Conservation (phyloP, 2,329 filamentous ascomycete genomes). For the Bipolaris cookei region DNA sequence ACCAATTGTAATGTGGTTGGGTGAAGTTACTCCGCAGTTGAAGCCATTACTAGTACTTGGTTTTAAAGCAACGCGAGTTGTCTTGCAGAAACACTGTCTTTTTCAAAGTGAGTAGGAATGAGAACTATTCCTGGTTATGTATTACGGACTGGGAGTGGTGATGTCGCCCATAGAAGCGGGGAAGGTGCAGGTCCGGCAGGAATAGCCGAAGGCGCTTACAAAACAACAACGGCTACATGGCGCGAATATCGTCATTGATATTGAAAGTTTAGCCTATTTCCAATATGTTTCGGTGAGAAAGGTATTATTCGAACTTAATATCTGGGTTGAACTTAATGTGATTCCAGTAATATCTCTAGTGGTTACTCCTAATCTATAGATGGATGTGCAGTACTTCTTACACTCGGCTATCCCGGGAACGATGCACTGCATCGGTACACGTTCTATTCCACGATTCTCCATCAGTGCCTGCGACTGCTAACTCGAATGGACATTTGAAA, state of each 20-base stretch:
- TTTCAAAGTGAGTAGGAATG: too few species aligned
- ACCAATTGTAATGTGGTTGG: background rate
- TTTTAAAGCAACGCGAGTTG: background rate
- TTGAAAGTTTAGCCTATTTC: background rate
- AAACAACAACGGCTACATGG: background rate
- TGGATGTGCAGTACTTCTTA: too few species aligned
- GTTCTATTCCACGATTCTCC: too few species aligned
- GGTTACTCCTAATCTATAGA: too few species aligned
- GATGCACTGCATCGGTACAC: too few species aligned
- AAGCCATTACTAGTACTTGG: background rate
- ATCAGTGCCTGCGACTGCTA: too few species aligned
- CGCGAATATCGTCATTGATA: background rate
- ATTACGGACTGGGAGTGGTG: background rate
- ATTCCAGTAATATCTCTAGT: too few species aligned
- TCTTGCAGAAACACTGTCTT: too few species aligned
- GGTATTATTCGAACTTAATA: background rate
- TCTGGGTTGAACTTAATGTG: too few species aligned
- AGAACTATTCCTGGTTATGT: too few species aligned
- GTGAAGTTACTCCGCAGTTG: constrained; percentile 5
- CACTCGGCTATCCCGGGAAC: too few species aligned
- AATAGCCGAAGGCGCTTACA: constrained; percentile 14
- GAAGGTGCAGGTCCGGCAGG: constrained; percentile 1
- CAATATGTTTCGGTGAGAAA: background rate
- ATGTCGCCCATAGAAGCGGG: constrained; percentile 14
- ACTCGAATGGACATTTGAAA: too few species aligned